These are phyloP conservation scores for Microcyclospora tardicrescens DNA, from an alignment of 2,329 filamentous ascomycete species.

Conservation along the genomic window DNA sequence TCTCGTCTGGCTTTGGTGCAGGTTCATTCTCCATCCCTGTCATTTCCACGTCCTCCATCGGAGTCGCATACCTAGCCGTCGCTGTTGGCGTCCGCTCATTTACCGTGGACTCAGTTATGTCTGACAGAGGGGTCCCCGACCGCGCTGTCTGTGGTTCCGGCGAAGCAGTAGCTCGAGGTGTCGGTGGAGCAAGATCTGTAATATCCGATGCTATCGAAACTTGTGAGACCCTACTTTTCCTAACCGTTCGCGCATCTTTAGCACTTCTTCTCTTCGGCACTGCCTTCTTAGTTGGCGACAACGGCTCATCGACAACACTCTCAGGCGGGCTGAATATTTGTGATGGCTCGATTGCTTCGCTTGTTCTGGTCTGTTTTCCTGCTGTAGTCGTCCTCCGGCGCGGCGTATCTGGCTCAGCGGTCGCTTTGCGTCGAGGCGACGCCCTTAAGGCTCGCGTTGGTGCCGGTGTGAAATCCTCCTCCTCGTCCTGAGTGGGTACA, in stretches of 20 bases:
- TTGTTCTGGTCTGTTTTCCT: conserved; percentile 33
- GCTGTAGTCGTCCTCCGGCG: conserved; percentile 22
- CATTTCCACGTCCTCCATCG: conserved; percentile 11
- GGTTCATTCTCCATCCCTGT: conserved; percentile 2
- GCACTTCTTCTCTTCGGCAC: conserved; percentile 51
- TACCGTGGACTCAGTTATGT: conserved; percentile 56
- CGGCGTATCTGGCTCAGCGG: conserved; percentile 37
- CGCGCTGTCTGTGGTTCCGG: conserved; percentile 20
- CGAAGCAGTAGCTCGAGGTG: conserved; percentile 35
- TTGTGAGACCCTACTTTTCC: conserved; percentile 26
- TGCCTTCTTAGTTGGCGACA: conserved; percentile 44
- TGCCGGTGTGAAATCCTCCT: conserved; percentile 71
- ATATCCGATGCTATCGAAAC: conserved; percentile 29
- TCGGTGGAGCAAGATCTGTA: conserved; percentile 22
- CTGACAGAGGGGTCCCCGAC: conserved; percentile 50
- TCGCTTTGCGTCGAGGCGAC: conserved; percentile 40
- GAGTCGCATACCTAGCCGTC: conserved; percentile 6
- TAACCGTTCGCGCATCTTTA: conserved; percentile 39
- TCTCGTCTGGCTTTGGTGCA: background rate
- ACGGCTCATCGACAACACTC: conserved; percentile 35
- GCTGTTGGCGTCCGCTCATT: conserved; percentile 40
- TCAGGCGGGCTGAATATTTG: conserved; percentile 47
- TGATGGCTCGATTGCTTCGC: conserved; percentile 45
- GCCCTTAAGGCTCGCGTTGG: conserved; percentile 47
- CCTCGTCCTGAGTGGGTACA: conserved; percentile 43